phyloP scores from a whole-genome alignment of 192 early-diverging fungal species.

The Backusella psychrophila region DNA sequence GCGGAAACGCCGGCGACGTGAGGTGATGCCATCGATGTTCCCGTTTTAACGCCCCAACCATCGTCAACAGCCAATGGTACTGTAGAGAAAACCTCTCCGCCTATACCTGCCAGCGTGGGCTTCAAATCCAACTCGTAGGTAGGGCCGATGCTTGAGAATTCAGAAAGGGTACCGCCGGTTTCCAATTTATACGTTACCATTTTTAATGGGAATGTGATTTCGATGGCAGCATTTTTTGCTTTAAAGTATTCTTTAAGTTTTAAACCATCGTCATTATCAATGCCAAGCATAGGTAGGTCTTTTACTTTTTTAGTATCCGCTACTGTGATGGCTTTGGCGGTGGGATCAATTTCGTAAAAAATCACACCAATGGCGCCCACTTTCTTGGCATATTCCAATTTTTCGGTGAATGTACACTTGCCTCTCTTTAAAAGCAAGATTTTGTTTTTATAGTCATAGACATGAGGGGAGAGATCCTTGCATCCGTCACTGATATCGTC shows the following conservation, averaged over 20 bases:
- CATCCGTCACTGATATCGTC: neutral
- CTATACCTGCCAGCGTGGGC: slow-evolving; percentile 49
- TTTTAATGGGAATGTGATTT: neutral
- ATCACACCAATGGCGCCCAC: slow-evolving; percentile 63
- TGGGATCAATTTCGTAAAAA: slow-evolving; percentile 35
- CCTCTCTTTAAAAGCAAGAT: slow-evolving; percentile 66
- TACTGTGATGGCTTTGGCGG: neutral
- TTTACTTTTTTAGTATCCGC: neutral
- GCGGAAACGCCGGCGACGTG: slow-evolving; percentile 53
- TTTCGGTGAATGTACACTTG: slow-evolving; percentile 58
- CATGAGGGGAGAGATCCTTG: slow-evolving; percentile 49
- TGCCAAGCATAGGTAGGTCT: neutral
- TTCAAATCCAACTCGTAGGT: slow-evolving; percentile 61
- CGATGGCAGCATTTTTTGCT: neutral
- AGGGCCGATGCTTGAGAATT: slow-evolving; percentile 74
- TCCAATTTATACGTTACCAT: neutral
- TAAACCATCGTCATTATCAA: neutral
- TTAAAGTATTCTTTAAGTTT: neutral
- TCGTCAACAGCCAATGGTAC: slow-evolving; percentile 39
- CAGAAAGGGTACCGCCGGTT: slow-evolving; percentile 60
- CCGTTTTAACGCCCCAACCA: slow-evolving; percentile 42
- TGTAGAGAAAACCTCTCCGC: slow-evolving; percentile 51
- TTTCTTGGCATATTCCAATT: slow-evolving; percentile 47
- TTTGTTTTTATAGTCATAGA: slow-evolving; percentile 40
- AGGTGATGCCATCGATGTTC: slow-evolving; percentile 66